Percentiles rank a stretch among this genome's conserved stretches.
Evolutionary conservation across 352 stramenopile species (phyloP).

Genomic region (Phytophthora podocarpi): DNA sequence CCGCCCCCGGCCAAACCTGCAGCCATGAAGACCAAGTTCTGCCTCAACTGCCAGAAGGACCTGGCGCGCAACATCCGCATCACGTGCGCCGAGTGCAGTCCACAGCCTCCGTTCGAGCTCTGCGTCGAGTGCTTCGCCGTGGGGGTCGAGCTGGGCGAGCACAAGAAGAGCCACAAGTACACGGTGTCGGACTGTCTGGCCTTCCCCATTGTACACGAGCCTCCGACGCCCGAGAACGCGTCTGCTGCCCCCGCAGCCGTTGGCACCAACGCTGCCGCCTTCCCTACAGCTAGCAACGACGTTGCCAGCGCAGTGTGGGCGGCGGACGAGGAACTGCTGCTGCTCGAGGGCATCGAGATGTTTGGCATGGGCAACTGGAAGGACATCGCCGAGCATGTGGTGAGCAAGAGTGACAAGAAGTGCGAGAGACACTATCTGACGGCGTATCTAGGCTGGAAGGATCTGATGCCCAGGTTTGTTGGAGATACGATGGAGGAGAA

Average conservation of each 20-base stretch:
- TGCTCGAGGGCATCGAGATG: slow-evolving; percentile 96
- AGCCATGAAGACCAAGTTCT: slow-evolving; percentile 73
- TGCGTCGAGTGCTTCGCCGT: slow-evolving; percentile 96
- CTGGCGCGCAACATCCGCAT: slow-evolving; percentile 86
- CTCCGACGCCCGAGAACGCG: slow-evolving; percentile 8
- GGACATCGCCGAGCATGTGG: slow-evolving; percentile 89
- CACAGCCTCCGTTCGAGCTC: slow-evolving; percentile 69
- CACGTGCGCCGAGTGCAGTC: slow-evolving; percentile 76
- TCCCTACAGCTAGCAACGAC: slow-evolving; percentile 5
- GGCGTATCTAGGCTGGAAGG: slow-evolving; percentile 66
- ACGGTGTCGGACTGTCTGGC: slow-evolving; percentile 83
- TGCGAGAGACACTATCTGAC: slow-evolving; percentile 91
- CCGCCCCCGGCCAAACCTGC: slow-evolving; percentile 33
- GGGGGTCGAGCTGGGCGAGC: slow-evolving; percentile 73
- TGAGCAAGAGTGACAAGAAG: slow-evolving; percentile 86
- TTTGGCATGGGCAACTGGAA: slow-evolving; percentile 98
- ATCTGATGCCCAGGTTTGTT: slow-evolving; percentile 72
- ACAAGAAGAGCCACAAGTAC: slow-evolving; percentile 86
- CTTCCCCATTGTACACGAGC: slow-evolving; percentile 74
- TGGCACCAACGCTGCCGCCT: slow-evolving; percentile 25
- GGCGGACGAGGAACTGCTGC: slow-evolving; percentile 94
- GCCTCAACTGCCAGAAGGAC: slow-evolving; percentile 88
- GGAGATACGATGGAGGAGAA: slow-evolving; percentile 44
- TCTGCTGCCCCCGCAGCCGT: slow-evolving; percentile 9
- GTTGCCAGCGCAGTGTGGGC: slow-evolving; percentile 78